Evolutionary conservation across 2,329 filamentous ascomycete genomes (phyloP).

Genomic region (Fusarium xyrophilum): DNA sequence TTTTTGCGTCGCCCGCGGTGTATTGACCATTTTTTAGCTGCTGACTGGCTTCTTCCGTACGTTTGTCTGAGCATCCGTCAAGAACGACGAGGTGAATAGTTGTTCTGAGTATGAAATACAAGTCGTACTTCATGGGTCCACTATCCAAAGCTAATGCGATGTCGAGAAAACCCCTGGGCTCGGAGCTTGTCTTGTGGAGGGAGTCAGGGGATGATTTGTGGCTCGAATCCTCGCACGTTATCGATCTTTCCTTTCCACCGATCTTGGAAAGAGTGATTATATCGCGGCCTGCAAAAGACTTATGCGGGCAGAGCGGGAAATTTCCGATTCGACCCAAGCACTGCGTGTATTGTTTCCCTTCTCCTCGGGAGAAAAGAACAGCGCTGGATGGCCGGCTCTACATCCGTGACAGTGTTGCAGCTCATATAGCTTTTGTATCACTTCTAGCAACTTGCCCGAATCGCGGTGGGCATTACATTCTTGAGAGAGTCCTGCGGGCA

Average conservation of each 20-base stretch:
- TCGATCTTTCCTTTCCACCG: too few relatives aligned
- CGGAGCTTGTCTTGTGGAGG: too few relatives aligned
- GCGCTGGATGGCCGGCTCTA: background rate
- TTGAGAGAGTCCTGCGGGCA: background rate
- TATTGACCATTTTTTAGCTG: background rate
- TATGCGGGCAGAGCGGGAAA: background rate
- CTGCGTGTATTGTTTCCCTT: background rate
- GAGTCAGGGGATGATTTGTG: background rate
- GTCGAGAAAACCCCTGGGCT: background rate
- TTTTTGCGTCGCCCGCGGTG: background rate
- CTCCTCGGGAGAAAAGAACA: conserved; percentile 5
- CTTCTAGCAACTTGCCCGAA: background rate
- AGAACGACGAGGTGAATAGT: background rate
- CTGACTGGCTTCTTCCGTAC: background rate
- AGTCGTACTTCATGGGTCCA: background rate
- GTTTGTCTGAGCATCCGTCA: background rate
- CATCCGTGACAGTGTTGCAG: background rate
- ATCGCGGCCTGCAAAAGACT: background rate
- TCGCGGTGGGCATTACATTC: background rate
- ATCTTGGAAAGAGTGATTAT: background rate
- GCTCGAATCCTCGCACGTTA: background rate
- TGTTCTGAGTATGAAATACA: fast-evolving
- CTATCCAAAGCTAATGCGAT: background rate
- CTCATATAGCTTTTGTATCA: conserved; percentile 7
- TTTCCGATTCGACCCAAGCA: conserved; percentile 4